Percentiles rank a stretch among this genome's conserved stretches.
These are phyloP conservation scores for Olyra latifolia DNA, from an alignment of 176 grass and related monocot genomes.

Conservation along the genomic window DNA sequence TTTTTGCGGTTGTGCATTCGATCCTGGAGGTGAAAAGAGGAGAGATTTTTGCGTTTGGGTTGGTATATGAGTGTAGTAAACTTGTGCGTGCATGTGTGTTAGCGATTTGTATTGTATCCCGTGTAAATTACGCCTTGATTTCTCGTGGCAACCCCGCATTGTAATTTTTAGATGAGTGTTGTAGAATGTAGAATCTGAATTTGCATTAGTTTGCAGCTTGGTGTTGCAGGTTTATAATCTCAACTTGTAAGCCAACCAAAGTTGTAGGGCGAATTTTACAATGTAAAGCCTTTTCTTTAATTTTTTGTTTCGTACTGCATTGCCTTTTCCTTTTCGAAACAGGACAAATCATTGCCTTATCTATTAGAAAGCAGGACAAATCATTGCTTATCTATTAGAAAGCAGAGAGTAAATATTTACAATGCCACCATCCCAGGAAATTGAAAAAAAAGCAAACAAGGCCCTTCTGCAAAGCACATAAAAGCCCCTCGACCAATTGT, in stretches of 20 bases:
- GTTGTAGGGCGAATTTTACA: neutral
- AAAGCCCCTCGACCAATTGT: no score
- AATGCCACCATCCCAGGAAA: no score
- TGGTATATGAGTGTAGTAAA: slow-evolving; percentile 4
- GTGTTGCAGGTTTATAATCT: neutral
- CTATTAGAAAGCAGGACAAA: no score
- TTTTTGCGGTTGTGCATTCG: neutral
- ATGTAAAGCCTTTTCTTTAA: neutral
- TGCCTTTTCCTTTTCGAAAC: no score
- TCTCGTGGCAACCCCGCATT: neutral
- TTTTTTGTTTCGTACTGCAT: neutral
- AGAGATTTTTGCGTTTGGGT: neutral
- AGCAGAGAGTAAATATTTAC: no score
- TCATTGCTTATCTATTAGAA: no score
- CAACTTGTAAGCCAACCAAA: slow-evolving; percentile 19
- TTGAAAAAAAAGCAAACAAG: no score
- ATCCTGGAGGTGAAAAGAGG: neutral
- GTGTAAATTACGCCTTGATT: slow-evolving; percentile 32
- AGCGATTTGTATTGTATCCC: neutral
- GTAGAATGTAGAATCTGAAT: neutral
- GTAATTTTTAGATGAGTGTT: slow-evolving; percentile 10
- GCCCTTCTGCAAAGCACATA: no score
- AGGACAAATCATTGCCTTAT: no score
- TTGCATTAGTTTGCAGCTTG: neutral
- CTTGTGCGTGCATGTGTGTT: neutral